phyloP scores from a whole-genome alignment of 441 rosid genomes.

The Syzygium syzygioides region DNA sequence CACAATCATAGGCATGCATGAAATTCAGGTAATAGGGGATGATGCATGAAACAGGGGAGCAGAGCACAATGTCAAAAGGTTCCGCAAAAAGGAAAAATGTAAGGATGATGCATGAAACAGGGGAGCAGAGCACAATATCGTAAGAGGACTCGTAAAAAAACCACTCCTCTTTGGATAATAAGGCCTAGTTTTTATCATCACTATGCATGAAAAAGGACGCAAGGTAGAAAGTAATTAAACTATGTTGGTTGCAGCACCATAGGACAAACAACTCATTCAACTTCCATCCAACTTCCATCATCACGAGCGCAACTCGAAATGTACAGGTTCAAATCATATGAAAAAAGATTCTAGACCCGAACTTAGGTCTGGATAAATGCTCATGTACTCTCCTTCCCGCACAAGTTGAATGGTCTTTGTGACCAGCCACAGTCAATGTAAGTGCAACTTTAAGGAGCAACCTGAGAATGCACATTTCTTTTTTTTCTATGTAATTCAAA shows the following conservation, averaged over 20 bases:
- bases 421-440: neutral
- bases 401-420: neutral
- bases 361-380: neutral
- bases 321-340: neutral
- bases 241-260: neutral
- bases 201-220: neutral
- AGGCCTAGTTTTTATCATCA: neutral
- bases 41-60: neutral
- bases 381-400: neutral
- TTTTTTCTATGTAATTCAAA: neutral
- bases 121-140: neutral
- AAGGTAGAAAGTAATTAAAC: neutral
- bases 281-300: neutral
- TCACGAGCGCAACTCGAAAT: neutral
- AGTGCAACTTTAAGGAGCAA: neutral
- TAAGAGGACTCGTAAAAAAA: neutral
- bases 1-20: neutral
- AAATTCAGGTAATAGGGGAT: neutral
- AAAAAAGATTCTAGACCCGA: neutral
- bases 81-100: neutral
- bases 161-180: neutral
- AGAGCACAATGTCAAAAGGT: neutral
- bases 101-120: neutral
- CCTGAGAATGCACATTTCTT: neutral
- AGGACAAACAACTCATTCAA: neutral